Conservation (phyloP, 768 basidiomycete species). For the Terana coerulea region DNA sequence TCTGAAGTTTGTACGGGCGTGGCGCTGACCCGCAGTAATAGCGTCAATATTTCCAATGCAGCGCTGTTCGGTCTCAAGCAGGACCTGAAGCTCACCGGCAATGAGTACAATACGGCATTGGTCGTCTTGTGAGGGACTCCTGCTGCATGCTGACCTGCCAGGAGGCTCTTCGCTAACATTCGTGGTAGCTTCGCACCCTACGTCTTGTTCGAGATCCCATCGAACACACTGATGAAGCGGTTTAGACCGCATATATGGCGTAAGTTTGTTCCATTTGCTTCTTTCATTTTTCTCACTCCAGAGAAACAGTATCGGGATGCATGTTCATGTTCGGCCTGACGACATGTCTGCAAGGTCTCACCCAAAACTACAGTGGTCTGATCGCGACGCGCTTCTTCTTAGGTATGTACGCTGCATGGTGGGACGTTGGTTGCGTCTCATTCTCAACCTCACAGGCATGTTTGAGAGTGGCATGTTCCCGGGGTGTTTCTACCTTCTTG, state of each 20-base stretch:
- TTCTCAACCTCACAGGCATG: constrained; percentile 7
- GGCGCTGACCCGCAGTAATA: constrained; percentile 4
- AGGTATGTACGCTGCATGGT: constrained; percentile 17
- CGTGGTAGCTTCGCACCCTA: constrained; percentile 28
- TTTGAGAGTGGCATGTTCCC: constrained; percentile 29
- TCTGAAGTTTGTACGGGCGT: background rate
- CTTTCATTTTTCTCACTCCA: background rate
- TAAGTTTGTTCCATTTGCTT: constrained; percentile 10
- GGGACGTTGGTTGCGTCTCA: background rate
- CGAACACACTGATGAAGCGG: constrained; percentile 30
- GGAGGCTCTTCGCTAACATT: background rate
- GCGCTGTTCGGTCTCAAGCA: constrained; percentile 27
- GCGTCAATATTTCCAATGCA: constrained; percentile 31
- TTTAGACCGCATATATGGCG: constrained; percentile 35
- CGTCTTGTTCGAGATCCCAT: constrained; percentile 33
- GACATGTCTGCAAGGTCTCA: constrained; percentile 29
- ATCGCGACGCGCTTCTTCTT: constrained; percentile 36
- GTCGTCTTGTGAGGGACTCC: constrained; percentile 28
- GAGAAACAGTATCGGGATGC: constrained; percentile 29
- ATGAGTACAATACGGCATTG: constrained; percentile 28
- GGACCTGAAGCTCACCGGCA: constrained; percentile 24
- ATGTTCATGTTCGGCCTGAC: constrained; percentile 36
- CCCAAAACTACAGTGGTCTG: constrained; percentile 32
- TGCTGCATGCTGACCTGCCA: background rate
- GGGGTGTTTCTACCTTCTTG: constrained; percentile 31